Evolutionary conservation across 805 yeast genomes (phyloP), one percentile per base, ranked within the genome.

Genomic region (Saturnispora kantuleensis): DNA sequence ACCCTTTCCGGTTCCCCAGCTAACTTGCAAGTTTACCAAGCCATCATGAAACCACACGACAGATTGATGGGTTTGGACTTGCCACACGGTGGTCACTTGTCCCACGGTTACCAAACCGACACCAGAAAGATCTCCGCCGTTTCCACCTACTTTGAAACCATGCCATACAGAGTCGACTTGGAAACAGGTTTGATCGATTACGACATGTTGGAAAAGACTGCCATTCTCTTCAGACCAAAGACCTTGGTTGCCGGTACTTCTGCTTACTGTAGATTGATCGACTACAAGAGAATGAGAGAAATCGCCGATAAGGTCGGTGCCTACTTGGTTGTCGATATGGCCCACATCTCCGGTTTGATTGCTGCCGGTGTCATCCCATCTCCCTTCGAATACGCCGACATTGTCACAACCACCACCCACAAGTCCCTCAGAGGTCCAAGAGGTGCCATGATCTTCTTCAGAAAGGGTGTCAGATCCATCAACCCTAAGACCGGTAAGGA

Each of bases 371-470:
- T 88, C 46, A 82, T 85, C 37, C 88, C 85, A 56, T 84, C 95
- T 34, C 98, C 98, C 47, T 90, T 90, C 69, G 82, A 81, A 59
- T 78, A 82, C 66, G 84, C 96, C 46, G 98, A 90, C 68, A 85
- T 90, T 56, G 97, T 90, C 62, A 90, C 98, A 52, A 90, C 97
- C 51, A 90, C 98, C 44, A 88, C 97, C 34, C 98, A 90, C 73
- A 90, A 90, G 70, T 88, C 97, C 15, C 77, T 90, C 60, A 84
- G 98, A 73, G 98, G 98, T 37, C 98, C 98, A 65, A 81, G 98
- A 71, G 98, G 97, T 64, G 94, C 98, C 40, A 83, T 90, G 88
- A 90, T 90, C 62, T 90, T 90, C 73, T 90, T 78, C 77, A 83
- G 97, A 76, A 86, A 84, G 71, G 97, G 97, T 56, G 77, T 86